Conservation (phyloP, 371 early-diverging fungal species). For the Sporodiniella umbellata region DNA sequence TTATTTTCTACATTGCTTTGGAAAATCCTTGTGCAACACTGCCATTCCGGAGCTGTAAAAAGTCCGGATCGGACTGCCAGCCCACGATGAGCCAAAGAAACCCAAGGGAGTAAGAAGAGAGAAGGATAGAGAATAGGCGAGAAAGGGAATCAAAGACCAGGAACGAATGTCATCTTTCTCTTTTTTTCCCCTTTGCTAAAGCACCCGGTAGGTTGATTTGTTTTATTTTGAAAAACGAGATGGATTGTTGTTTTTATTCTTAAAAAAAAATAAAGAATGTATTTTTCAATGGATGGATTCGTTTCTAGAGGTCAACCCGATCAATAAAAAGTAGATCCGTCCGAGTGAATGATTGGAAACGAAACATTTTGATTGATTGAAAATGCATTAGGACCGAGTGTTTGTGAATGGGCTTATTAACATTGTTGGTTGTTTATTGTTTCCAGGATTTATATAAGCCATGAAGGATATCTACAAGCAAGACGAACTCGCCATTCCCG, state of each 20-base stretch:
- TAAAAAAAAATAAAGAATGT: no score
- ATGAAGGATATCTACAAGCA: conserved; percentile 78
- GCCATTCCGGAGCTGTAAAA: not conserved
- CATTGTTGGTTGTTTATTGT: no score
- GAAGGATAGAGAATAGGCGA: not conserved
- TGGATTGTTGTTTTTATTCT: no score
- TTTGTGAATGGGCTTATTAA: no score
- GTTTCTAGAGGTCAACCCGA: not conserved
- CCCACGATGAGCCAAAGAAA: no score
- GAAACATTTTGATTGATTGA: no score
- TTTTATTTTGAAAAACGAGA: no score
- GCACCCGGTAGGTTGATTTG: conserved; percentile 32
- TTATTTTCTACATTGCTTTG: no score
- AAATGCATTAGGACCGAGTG: no score
- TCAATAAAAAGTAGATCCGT: no score
- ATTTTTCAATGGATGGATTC: not conserved
- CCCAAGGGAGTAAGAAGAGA: not conserved
- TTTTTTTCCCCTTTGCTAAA: conserved; percentile 30
- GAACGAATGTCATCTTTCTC: conserved; percentile 19
- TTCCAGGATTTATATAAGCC: not conserved
- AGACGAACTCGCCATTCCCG: conserved; percentile 77
- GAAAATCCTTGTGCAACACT: not conserved
- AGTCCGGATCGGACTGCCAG: not conserved
- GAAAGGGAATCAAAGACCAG: not conserved
- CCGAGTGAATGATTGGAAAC: no score